Evolutionary conservation across 345 rosid species (phyloP).

Genomic region (Odontarrhena argentea): DNA sequence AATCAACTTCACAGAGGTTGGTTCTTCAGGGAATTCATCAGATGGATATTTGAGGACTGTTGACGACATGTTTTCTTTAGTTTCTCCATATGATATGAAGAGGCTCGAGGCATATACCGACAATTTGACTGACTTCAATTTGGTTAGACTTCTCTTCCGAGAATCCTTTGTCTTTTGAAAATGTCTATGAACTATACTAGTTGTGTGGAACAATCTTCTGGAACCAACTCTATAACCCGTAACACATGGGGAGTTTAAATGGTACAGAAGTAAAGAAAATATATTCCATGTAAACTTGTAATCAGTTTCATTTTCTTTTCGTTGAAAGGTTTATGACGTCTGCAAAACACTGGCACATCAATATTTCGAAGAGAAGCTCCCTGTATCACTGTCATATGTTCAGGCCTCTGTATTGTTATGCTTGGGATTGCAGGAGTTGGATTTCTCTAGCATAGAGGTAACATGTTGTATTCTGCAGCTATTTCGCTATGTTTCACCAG

Average conservation of each 20-base stretch:
- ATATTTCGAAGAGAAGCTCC: constrained; percentile 84
- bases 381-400: constrained; percentile 65
- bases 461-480: constrained; percentile 31
- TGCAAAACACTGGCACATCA: constrained; percentile 69
- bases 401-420: constrained; percentile 82
- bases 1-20: constrained; percentile 57
- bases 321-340: constrained; percentile 63
- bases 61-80: constrained; percentile 51
- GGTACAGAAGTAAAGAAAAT: neutral
- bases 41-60: constrained; percentile 58
- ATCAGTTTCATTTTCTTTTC: constrained; percentile 22
- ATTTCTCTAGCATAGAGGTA: constrained; percentile 71
- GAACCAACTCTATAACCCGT: neutral
- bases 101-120: constrained; percentile 67
- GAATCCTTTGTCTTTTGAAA: constrained; percentile 1
- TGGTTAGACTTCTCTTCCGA: constrained; percentile 50
- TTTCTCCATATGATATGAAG: constrained; percentile 71
- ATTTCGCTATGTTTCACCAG: constrained; percentile 11
- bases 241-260: neutral
- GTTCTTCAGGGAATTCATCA: constrained; percentile 42
- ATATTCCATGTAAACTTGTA: neutral
- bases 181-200: neutral
- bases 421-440: constrained; percentile 78
- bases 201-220: neutral
- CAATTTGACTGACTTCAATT: constrained; percentile 65